Percentiles rank a stretch among this genome's conserved stretches.
phyloP scores from a whole-genome alignment of 2,329 filamentous ascomycete species.

The Hymenoscyphus albidus region DNA sequence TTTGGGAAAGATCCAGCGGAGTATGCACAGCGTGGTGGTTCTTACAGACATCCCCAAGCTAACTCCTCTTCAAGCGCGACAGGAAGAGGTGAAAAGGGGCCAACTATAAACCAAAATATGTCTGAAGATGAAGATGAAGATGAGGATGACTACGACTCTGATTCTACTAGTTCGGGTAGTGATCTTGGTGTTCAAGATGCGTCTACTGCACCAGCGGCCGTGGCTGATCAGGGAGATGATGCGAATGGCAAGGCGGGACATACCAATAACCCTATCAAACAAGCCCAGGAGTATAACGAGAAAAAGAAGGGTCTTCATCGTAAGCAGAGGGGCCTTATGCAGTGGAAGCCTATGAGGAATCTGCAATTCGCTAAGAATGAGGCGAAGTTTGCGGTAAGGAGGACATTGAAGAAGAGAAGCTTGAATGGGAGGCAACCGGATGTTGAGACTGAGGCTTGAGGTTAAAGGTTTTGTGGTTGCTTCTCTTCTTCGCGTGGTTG shows the following conservation, averaged over 20 bases:
- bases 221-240: constrained; percentile 3
- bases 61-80: constrained; percentile 14
- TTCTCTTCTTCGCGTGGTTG: neutral
- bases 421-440: constrained; percentile 77
- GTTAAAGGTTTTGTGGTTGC: neutral
- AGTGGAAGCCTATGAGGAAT: constrained; percentile 89
- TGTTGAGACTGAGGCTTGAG: constrained; percentile 32
- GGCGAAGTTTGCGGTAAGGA: constrained; percentile 70
- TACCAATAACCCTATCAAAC: constrained; percentile 50
- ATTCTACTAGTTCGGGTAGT: constrained; percentile 32
- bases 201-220: neutral
- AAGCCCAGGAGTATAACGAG: constrained; percentile 60
- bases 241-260: constrained; percentile 14
- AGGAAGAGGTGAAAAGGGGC: constrained; percentile 12
- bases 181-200: constrained; percentile 60
- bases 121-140: constrained; percentile 23
- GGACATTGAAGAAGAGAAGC: constrained; percentile 71
- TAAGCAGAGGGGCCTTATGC: constrained; percentile 87
- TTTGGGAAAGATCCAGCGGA: constrained; percentile 71
- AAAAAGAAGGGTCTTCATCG: constrained; percentile 73
- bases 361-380: constrained; percentile 84
- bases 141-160: constrained; percentile 25
- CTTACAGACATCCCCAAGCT: constrained; percentile 8
- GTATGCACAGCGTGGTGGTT: constrained; percentile 23
- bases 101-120: constrained; percentile 34